These are phyloP conservation scores for Diaporthe nobilis DNA, from an alignment of 2,329 filamentous ascomycete genomes.

Conservation along the genomic window DNA sequence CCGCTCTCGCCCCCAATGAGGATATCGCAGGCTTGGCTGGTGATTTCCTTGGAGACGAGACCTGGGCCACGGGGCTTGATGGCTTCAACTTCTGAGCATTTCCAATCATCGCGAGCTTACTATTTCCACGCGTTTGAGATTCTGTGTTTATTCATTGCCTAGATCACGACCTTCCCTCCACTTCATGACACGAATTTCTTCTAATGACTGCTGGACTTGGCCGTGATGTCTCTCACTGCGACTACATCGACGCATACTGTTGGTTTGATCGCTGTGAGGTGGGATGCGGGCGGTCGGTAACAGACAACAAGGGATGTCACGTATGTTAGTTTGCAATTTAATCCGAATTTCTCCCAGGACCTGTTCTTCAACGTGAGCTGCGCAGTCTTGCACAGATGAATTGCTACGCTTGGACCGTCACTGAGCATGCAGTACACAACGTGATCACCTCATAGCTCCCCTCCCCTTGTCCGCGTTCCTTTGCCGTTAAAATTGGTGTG, in stretches of 20 bases:
- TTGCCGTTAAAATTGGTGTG: background rate
- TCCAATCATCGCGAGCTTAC: background rate
- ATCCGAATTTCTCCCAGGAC: background rate
- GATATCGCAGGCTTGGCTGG: rapidly evolving
- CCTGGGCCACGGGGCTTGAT: background rate
- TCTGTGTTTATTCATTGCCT: background rate
- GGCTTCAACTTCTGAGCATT: background rate
- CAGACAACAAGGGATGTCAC: background rate
- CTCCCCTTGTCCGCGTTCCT: background rate
- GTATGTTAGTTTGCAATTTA: background rate
- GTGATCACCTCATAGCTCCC: no score
- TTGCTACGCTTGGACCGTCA: background rate
- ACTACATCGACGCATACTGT: no score
- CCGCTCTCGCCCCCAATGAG: no score
- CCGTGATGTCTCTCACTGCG: background rate
- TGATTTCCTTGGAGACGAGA: background rate
- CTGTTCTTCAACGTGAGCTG: background rate
- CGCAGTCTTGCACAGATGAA: background rate
- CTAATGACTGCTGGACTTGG: background rate
- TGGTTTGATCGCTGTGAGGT: background rate
- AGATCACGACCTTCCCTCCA: background rate
- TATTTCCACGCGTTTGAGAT: background rate
- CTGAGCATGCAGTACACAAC: background rate
- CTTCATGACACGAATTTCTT: background rate
- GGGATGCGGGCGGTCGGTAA: no score